Evolutionary conservation across 1,284 basidiomycete species (phyloP).

Genomic region (Cutaneotrichosporon sp.): DNA sequence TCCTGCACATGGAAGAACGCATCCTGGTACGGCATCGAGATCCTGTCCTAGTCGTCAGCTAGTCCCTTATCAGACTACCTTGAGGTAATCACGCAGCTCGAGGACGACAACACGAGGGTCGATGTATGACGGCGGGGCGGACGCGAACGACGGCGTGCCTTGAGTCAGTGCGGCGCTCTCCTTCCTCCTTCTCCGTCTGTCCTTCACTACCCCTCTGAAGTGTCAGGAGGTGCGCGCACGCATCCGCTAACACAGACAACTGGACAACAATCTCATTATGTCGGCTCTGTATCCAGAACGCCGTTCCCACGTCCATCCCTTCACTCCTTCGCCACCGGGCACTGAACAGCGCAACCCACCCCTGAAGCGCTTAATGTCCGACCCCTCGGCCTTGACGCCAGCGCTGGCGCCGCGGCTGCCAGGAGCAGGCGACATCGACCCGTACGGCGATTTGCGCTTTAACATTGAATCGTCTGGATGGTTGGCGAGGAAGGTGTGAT

Average conservation of each 20-base stretch:
- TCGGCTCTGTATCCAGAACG: neutral
- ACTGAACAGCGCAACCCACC: slow-evolving; percentile 13
- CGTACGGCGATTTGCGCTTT: slow-evolving; percentile 31
- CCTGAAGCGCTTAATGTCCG: slow-evolving; percentile 24
- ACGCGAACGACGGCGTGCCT: slow-evolving; percentile 17
- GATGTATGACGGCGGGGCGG: slow-evolving; percentile 18
- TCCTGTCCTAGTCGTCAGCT: slow-evolving; percentile 26
- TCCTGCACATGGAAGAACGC: slow-evolving; percentile 42
- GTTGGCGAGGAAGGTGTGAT: neutral
- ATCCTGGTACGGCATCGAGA: slow-evolving; percentile 37
- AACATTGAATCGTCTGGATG: neutral
- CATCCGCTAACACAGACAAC: neutral
- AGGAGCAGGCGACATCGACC: slow-evolving; percentile 20
- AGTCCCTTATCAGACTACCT: slow-evolving; percentile 17
- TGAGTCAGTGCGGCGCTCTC: slow-evolving; percentile 1
- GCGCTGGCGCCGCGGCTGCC: slow-evolving; percentile 17
- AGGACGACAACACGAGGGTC: slow-evolving; percentile 39
- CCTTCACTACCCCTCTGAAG: neutral
- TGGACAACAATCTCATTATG: too few species aligned
- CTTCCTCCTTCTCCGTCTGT: neutral
- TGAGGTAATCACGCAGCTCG: slow-evolving; percentile 36
- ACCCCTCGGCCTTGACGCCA: slow-evolving; percentile 18
- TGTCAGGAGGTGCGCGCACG: too few species aligned
- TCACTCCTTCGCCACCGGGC: neutral
- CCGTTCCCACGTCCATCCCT: neutral